Evolutionary conservation across 805 yeast species (phyloP), one percentile per base, ranked within the genome.

Genomic region (Metschnikowia anglica): DNA sequence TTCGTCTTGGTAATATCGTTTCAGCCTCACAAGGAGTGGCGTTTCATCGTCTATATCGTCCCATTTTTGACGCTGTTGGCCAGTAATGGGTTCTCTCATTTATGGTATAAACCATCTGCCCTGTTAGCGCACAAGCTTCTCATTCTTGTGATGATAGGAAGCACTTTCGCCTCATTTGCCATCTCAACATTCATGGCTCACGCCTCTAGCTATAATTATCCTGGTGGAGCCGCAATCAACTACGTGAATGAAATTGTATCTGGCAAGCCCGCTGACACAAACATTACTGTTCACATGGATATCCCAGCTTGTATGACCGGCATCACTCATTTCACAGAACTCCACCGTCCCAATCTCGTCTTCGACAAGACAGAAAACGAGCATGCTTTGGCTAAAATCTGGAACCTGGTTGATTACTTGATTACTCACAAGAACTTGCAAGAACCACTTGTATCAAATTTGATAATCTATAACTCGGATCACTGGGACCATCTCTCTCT

Each of bases 1-100:
- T 90, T 70, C 56, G 72, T 89, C n/a, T 47, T 68, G 1, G 54
- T 79, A 4, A 74, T 89, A 75, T 88, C 97, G 0, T 60, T 83
- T 39, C 93, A 86, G 61, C 89, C 93, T 2, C 97, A 91, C 55
- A 91, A 91, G 60, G 98, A 91, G 68, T 88, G 95, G 95, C 76
- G 97, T 53, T 91, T 91, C 56, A 80, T 91, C 30, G 69, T 84
- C 13, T 91, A 90, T 61, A 68, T 81, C 0, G 66, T 85, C 3
- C 97, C 97, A 1, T 70, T 83, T 0, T 60, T 88, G 44, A 79
- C 84, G 0, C 53, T 84, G 15, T 58, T 77, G 24, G 89, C 85
- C 5, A 81, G 93, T 2, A 68, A 75, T 34, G 87, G 86, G 5
- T 73, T 83, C 12, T 61, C 75, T 1, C 48, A 46, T 31, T 51